A percentile compares a stretch with the other conserved stretches of the same genome.
Conservation (phyloP, 208 protist genomes). For the Tritrichomonas foetus region DNA sequence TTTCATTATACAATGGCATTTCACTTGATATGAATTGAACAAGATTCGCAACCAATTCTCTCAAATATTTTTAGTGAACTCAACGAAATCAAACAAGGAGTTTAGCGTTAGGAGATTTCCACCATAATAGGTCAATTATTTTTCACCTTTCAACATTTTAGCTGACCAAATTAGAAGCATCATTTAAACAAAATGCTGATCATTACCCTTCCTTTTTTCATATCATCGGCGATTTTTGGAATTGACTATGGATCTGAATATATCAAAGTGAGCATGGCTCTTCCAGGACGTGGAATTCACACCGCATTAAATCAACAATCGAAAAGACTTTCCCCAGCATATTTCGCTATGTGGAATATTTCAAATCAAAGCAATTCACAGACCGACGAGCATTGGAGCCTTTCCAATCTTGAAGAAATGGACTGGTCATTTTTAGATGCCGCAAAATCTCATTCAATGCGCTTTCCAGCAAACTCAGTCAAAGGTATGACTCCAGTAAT, state of each 20-base stretch:
- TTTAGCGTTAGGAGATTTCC: no score
- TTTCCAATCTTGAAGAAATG: background rate
- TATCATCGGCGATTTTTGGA: background rate
- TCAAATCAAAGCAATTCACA: background rate
- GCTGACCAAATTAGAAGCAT: no score
- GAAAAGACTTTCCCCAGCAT: background rate
- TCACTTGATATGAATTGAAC: no score
- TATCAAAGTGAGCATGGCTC: constrained; percentile 11
- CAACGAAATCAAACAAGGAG: no score
- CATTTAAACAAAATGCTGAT: no score
- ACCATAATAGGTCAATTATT: no score
- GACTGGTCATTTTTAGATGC: background rate
- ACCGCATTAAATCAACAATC: constrained; percentile 35
- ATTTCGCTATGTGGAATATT: constrained; percentile 10
- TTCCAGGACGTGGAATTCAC: background rate
- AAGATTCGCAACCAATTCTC: no score
- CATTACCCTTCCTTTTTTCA: no score
- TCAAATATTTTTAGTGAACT: no score
- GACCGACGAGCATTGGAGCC: background rate
- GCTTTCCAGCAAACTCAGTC: background rate
- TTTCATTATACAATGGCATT: no score
- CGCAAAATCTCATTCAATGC: background rate
- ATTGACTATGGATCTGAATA: constrained; percentile 14
- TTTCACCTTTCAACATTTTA: no score
- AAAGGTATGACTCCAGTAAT: background rate